phyloP scores from a whole-genome alignment of 169 alveolate species.

The Cryptosporidium viatorum region DNA sequence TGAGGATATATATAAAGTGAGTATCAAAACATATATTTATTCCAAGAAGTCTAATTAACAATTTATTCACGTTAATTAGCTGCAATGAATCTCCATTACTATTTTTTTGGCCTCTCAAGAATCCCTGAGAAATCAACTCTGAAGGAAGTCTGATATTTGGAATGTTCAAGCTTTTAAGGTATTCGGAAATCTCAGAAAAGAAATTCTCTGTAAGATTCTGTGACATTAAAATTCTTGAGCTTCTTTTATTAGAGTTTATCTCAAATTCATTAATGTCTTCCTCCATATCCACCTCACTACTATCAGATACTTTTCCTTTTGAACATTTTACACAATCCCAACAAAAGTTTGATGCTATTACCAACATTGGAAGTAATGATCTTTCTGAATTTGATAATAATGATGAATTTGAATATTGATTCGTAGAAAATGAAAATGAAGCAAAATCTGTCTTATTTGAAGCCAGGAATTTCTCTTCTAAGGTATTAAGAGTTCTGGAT shows the following conservation, averaged over 20 bases:
- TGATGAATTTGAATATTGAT: background rate
- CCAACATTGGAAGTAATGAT: constrained; percentile 28
- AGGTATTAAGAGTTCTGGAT: constrained; percentile 47
- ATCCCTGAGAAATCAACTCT: background rate
- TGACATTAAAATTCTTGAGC: background rate
- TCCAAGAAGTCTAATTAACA: constrained; percentile 40
- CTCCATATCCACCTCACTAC: background rate
- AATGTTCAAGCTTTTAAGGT: background rate
- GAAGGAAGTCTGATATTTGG: background rate
- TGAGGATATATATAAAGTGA: constrained; percentile 54
- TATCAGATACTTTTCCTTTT: background rate
- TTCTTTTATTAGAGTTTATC: background rate
- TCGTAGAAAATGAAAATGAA: background rate
- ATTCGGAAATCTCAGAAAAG: constrained; percentile 34
- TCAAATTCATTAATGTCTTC: background rate
- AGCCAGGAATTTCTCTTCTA: constrained; percentile 53
- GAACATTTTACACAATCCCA: constrained; percentile 5
- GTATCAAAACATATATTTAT: constrained; percentile 67
- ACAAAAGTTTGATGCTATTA: constrained; percentile 39
- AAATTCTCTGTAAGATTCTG: constrained; percentile 21
- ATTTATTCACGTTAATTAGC: constrained; percentile 8
- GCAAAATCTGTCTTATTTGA: constrained; percentile 27
- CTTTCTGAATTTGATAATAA: background rate
- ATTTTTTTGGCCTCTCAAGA: background rate
- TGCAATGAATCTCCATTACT: background rate